A percentile compares a stretch with the other conserved stretches of the same genome.
Conservation (phyloP, 495 filamentous ascomycete species). For the Monascus purpureus region DNA sequence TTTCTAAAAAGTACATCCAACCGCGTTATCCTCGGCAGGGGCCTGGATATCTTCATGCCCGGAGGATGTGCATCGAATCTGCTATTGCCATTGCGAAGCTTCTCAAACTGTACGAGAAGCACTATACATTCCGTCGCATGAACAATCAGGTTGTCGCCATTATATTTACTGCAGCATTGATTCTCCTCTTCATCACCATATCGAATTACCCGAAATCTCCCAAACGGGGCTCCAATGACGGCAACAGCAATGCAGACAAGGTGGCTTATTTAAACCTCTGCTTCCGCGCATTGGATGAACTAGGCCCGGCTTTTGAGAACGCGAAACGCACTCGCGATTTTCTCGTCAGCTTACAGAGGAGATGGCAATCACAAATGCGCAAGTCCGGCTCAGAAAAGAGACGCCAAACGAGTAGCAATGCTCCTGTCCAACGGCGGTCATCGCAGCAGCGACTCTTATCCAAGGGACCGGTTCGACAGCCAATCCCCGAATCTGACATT, state of each 20-base stretch:
- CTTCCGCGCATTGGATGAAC: constrained; percentile 24
- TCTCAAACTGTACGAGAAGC: constrained; percentile 33
- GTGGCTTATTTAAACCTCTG: constrained; percentile 33
- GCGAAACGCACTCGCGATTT: constrained; percentile 10
- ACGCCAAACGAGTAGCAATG: constrained; percentile 20
- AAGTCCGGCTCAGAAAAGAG: constrained; percentile 22
- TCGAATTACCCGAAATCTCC: constrained; percentile 11
- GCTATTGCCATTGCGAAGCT: constrained; percentile 30
- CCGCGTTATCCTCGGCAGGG: constrained; percentile 29
- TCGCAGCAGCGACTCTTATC: too few species aligned
- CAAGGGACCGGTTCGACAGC: too few species aligned
- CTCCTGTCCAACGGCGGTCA: constrained; percentile 2
- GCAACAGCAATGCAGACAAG: constrained; percentile 22
- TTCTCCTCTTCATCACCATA: constrained; percentile 33
- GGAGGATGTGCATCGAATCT: constrained; percentile 34
- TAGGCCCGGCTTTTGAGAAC: constrained; percentile 8
- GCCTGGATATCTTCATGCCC: constrained; percentile 31
- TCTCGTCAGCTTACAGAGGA: constrained; percentile 29
- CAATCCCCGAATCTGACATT: too few species aligned
- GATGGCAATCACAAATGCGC: constrained; percentile 34
- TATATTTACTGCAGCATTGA: constrained; percentile 36
- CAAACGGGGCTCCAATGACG: constrained; percentile 10
- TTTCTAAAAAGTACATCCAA: constrained; percentile 35
- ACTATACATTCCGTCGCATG: constrained; percentile 36
- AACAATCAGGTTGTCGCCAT: constrained; percentile 37